phyloP scores from a whole-genome alignment of 2,329 filamentous ascomycete species.

The Exophiala sideris region DNA sequence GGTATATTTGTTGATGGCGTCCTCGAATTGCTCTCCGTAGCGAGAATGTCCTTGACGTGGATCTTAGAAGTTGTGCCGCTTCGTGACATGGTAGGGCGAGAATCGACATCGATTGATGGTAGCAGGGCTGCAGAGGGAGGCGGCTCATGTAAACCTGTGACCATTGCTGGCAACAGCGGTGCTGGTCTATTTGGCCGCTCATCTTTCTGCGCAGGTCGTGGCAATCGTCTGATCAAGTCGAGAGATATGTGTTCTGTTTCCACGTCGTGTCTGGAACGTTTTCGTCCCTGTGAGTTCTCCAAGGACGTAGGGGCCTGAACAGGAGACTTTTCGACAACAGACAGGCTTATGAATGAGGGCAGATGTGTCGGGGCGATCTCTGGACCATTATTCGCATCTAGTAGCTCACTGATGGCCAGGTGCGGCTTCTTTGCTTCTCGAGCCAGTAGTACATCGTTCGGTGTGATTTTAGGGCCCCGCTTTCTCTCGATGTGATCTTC shows the following conservation, averaged over 20 bases:
- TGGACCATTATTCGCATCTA: constrained; percentile 39
- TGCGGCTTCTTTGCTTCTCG: constrained; percentile 29
- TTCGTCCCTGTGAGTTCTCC: constrained; percentile 35
- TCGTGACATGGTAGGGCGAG: constrained; percentile 13
- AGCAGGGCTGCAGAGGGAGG: constrained; percentile 60
- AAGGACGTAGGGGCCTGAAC: constrained; percentile 22
- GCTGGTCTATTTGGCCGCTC: constrained; percentile 44
- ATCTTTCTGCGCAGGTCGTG: constrained; percentile 46
- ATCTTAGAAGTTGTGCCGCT: constrained; percentile 26
- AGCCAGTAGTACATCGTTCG: constrained; percentile 25
- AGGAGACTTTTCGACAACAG: constrained; percentile 41
- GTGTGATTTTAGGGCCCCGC: constrained; percentile 22
- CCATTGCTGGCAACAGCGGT: constrained; percentile 42
- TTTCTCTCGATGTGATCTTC: constrained; percentile 17
- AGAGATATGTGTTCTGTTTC: constrained; percentile 37
- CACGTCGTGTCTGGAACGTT: constrained; percentile 43
- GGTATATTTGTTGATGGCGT: not conserved
- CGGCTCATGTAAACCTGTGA: constrained; percentile 62
- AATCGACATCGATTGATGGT: constrained; percentile 57
- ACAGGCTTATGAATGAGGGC: constrained; percentile 48
- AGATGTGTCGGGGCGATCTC: constrained; percentile 36
- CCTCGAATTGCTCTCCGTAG: constrained; percentile 5
- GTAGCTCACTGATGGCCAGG: constrained; percentile 34
- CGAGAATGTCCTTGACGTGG: constrained; percentile 28
- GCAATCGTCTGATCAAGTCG: constrained; percentile 45